phyloP scores from a whole-genome alignment of 257 asterid genomes.

The Osmanthus fragrans region DNA sequence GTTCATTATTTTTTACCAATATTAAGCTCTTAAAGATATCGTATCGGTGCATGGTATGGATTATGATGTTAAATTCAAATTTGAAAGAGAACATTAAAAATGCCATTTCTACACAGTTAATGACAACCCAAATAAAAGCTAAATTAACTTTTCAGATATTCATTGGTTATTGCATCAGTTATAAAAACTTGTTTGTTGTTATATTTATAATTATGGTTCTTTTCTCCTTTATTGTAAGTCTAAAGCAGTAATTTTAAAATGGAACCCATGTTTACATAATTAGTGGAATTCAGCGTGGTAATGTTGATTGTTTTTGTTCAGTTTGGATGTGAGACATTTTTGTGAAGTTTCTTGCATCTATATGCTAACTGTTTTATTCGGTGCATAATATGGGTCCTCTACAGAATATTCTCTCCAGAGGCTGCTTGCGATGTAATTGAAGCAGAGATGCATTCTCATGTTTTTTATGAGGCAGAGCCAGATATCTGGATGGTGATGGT shows the following conservation, averaged over 20 bases:
- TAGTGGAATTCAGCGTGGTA: not conserved
- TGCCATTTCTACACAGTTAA: not conserved
- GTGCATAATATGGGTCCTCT: constrained; percentile 21
- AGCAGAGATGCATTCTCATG: constrained; percentile 93
- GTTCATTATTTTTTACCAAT: not conserved
- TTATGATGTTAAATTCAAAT: not conserved
- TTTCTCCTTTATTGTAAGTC: not conserved
- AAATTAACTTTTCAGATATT: not conserved
- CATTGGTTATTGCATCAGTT: not conserved
- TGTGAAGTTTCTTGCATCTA: not conserved
- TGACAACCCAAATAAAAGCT: not conserved
- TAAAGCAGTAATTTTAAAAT: not conserved
- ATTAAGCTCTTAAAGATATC: not conserved
- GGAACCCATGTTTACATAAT: not conserved
- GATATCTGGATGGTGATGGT: constrained; percentile 99
- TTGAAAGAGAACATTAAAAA: not conserved
- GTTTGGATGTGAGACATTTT: not conserved
- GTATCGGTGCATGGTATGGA: not conserved
- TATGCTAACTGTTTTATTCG: constrained; percentile 13
- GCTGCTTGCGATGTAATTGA: constrained; percentile 94
- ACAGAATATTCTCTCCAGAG: constrained; percentile 94
- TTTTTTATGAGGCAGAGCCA: constrained; percentile 89
- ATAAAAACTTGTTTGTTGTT: not conserved
- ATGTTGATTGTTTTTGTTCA: not conserved
- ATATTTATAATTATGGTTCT: not conserved